Evolutionary conservation across 257 asterid genomes (phyloP).

Genomic region (Penstemon barbatus): DNA sequence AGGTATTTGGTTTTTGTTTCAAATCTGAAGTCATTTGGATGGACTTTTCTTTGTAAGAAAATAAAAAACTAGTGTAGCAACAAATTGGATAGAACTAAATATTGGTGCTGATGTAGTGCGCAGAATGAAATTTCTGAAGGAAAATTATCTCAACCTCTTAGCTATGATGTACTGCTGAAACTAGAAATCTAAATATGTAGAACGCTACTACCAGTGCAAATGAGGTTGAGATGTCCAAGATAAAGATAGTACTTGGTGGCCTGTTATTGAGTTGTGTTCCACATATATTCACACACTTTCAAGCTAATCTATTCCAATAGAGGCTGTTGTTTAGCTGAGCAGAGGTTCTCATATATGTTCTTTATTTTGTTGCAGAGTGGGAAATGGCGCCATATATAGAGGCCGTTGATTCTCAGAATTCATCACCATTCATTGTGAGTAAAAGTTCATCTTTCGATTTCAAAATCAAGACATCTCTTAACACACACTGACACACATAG

Average conservation of each 20-base stretch:
- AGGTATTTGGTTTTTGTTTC: background rate
- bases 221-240: background rate
- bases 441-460: slow-evolving; percentile 16
- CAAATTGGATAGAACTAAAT: background rate
- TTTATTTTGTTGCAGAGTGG: slow-evolving; percentile 55
- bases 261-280: background rate
- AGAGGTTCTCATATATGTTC: slow-evolving; percentile 22
- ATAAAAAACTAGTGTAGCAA: background rate
- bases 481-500: background rate
- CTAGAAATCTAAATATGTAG: background rate
- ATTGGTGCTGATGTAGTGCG: too few species aligned
- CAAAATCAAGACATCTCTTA: slow-evolving; percentile 9
- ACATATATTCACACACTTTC: background rate
- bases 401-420: slow-evolving; percentile 83
- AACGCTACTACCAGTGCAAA: slow-evolving; percentile 7
- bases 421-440: slow-evolving; percentile 69
- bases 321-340: slow-evolving; percentile 19
- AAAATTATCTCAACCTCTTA: background rate
- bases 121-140: background rate
- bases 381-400: slow-evolving; percentile 95
- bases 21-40: background rate
- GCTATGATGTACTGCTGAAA: background rate
- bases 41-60: background rate
- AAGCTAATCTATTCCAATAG: slow-evolving; percentile 12
- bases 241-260: slow-evolving; percentile 13